Conservation (phyloP, 1,284 basidiomycete species). For the Ceratobasidium sp. region DNA sequence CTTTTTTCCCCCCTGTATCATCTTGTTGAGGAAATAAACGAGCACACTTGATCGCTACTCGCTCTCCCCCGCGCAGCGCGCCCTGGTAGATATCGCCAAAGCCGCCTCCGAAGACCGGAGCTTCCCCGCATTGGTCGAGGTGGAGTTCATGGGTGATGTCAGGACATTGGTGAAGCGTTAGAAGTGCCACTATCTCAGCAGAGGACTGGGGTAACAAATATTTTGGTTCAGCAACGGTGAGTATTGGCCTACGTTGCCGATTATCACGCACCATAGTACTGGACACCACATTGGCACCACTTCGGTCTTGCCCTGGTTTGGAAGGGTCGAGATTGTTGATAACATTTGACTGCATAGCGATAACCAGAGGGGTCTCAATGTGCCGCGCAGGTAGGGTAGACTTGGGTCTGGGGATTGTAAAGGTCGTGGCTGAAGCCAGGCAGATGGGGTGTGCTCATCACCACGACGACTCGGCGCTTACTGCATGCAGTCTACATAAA, state of each 20-base stretch:
- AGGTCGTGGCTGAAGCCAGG: too few relatives aligned
- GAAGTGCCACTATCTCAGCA: not conserved
- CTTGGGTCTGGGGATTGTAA: too few relatives aligned
- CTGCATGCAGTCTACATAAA: too few relatives aligned
- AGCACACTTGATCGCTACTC: constrained; percentile 18
- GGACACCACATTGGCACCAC: not conserved
- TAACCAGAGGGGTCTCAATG: too few relatives aligned
- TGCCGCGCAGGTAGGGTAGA: too few relatives aligned
- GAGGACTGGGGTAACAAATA: not conserved
- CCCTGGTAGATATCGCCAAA: constrained; percentile 9
- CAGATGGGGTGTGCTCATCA: too few relatives aligned
- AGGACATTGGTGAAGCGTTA: not conserved
- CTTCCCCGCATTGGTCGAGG: not conserved
- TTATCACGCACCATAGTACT: constrained; percentile 7
- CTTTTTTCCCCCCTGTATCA: not conserved
- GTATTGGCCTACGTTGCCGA: not conserved
- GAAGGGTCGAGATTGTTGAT: too few relatives aligned
- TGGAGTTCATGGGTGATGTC: constrained; percentile 23
- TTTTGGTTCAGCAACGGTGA: not conserved
- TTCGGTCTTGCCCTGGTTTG: too few relatives aligned
- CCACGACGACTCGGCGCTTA: too few relatives aligned
- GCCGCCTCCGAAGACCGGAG: not conserved
- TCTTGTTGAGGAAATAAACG: not conserved
- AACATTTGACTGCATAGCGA: too few relatives aligned
- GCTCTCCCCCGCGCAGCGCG: not conserved